Evolutionary conservation across 345 rosid species (phyloP), one percentile per base, ranked within the genome.

Genomic region (Turnera subulata): DNA sequence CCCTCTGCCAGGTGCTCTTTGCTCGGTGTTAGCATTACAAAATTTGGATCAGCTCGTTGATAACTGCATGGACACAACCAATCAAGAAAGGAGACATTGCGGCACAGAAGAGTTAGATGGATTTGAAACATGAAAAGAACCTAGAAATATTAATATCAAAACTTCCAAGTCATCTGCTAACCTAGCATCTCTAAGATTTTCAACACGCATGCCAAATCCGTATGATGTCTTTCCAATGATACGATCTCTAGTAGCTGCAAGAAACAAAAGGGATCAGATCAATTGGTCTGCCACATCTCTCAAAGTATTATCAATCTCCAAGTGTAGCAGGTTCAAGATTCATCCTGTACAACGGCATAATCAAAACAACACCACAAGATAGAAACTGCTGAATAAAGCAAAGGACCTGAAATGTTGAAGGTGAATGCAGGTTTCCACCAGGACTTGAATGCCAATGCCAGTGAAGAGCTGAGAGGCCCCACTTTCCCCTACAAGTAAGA

Each of bases 381-480:
- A 8, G 9, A 42, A 49, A 1, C 23, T 32, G 14, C 4, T 35
- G 40, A 44, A 53, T 14, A 29, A 18, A 56, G 8, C 45, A n/a
- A 46, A 54, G 50, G 58, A 88, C 93, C 92, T 68, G 96, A 84
- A 68, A 86, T 56, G 69, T 73, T 83, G 79, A 86, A 88, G 32
- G 95, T 79, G 37, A 88, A 92, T 7, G 98, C 74, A 23, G 96
- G 96, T 70, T 86, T 86, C 98, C 95, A 92, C 98, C 98, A 92
- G 9, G 95, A 92, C 82, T 88, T 92, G 75, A 88, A 84, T 49
- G 95, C 91, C 75, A 92, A 58, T 17, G 83, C 67, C 10, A 84
- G 46, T 23, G 96, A 77, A 46, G 96, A 86, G 79, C 93, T 79
- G 17, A 63, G 75, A 65, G 95, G 84, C 61, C 96, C 96, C 25